These are phyloP conservation scores for Hypocreales sp. DNA, from an alignment of 2,329 filamentous ascomycete species.

Conservation along the genomic window DNA sequence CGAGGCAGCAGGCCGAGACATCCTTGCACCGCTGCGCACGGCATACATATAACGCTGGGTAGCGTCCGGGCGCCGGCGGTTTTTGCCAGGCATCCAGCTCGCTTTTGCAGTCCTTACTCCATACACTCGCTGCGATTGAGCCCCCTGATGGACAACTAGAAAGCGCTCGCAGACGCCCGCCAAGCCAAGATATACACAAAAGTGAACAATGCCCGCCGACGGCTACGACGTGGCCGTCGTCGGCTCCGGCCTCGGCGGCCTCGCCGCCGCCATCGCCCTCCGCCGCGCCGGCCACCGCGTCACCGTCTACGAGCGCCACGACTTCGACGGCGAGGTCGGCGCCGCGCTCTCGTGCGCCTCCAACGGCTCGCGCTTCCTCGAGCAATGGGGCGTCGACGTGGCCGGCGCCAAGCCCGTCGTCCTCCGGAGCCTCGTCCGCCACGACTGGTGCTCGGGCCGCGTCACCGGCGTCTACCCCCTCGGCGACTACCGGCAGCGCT, in stretches of 20 bases:
- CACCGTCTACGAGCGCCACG: conserved; percentile 49
- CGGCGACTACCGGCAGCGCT: conserved; percentile 47
- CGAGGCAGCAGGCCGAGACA: no score
- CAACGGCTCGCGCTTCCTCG: conserved; percentile 54
- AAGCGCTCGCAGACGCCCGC: no score
- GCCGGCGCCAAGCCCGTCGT: conserved; percentile 49
- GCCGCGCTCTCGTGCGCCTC: conserved; percentile 53
- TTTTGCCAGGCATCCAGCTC: no score
- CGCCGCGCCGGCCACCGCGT: conserved; percentile 30
- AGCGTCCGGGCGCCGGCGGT: no score
- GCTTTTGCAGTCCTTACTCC: no score
- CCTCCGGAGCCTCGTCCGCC: conserved; percentile 49
- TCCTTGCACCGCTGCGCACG: no score
- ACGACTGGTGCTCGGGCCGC: conserved; percentile 55
- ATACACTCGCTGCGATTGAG: no score
- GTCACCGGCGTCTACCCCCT: conserved; percentile 48
- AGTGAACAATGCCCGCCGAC: no score
- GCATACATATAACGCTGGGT: no score
- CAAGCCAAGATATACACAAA: no score
- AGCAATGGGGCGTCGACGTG: conserved; percentile 52
- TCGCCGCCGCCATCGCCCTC: conserved; percentile 28
- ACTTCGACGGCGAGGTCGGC: conserved; percentile 53
- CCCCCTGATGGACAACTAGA: no score
- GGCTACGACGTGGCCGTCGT: conserved; percentile 27
- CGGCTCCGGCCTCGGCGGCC: conserved; percentile 32